Evolutionary conservation across 2,329 filamentous ascomycete genomes (phyloP).

Genomic region (Penicillium sp.): DNA sequence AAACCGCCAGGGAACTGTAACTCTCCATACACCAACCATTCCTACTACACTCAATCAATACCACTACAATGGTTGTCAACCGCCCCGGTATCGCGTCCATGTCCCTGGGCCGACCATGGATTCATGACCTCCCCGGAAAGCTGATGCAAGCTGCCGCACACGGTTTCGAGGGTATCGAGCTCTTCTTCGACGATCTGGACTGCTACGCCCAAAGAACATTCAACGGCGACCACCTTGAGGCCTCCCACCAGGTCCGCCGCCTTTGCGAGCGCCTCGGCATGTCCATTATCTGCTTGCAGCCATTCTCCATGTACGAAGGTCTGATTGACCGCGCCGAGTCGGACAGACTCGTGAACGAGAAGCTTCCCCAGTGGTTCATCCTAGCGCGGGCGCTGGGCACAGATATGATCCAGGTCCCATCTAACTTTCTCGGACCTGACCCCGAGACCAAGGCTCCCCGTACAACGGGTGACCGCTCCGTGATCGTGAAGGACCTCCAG

Average conservation of each 20-base stretch:
- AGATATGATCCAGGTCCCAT: conserved; percentile 73
- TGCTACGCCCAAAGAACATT: conserved; percentile 29
- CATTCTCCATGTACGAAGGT: conserved; percentile 77
- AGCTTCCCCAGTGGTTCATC: conserved; percentile 67
- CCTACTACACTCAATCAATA: background rate
- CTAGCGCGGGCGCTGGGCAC: conserved; percentile 65
- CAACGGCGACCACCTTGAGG: conserved; percentile 23
- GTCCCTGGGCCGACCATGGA: conserved; percentile 71
- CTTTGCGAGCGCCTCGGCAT: conserved; percentile 43
- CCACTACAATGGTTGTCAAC: conserved; percentile 24
- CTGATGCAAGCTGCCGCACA: conserved; percentile 62
- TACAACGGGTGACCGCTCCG: conserved; percentile 35
- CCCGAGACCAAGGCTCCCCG: conserved; percentile 37
- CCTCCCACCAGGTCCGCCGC: conserved; percentile 46
- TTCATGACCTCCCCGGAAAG: conserved; percentile 67
- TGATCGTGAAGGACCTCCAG: conserved; percentile 24
- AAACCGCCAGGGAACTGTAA: background rate
- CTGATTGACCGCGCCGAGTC: conserved; percentile 64
- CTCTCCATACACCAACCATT: background rate
- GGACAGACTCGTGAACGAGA: conserved; percentile 57
- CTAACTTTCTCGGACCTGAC: conserved; percentile 59
- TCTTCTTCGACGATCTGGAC: conserved; percentile 39
- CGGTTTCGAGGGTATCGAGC: conserved; percentile 38
- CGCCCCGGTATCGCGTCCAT: conserved; percentile 70
- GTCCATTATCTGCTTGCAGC: conserved; percentile 61